Evolutionary conservation across 306 rosid species (phyloP).

Genomic region (Carpinus fangiana): DNA sequence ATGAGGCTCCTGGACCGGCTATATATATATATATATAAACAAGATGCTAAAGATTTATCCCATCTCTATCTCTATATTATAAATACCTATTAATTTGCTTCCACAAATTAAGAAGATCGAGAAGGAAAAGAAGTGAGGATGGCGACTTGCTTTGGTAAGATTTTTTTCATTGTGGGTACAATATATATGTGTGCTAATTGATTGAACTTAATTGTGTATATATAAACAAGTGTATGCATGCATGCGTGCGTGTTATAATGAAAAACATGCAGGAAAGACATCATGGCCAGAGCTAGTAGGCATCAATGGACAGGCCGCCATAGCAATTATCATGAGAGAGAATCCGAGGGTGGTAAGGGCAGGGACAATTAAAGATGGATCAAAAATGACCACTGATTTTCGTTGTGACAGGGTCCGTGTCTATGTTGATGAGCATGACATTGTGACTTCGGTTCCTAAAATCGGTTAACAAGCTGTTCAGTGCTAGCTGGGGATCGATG

Average conservation of each 20-base stretch:
- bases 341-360: conserved; percentile 43
- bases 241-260: background rate
- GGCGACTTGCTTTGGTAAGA: background rate
- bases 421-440: too few species aligned
- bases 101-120: background rate
- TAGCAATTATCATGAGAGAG: conserved; percentile 33
- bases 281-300: conserved; percentile 66
- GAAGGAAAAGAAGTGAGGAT: background rate
- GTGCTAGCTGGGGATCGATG: too few species aligned
- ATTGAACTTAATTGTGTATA: background rate
- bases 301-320: conserved; percentile 37
- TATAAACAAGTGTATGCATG: background rate
- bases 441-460: too few species aligned
- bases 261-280: conserved; percentile 36
- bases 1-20: background rate
- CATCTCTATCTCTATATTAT: too few species aligned
- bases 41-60: background rate
- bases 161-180: background rate
- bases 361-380: conserved; percentile 35
- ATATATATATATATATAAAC: too few species aligned
- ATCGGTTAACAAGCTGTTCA: too few species aligned
- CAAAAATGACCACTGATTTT: conserved; percentile 37
- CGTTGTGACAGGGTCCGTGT: conserved; percentile 48
- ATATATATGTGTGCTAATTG: background rate
- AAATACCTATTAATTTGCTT: background rate